A percentile compares a stretch with the other conserved stretches of the same genome.
phyloP scores from a whole-genome alignment of 1,284 basidiomycete genomes.

The Microbotryum silenes-acaulis region DNA sequence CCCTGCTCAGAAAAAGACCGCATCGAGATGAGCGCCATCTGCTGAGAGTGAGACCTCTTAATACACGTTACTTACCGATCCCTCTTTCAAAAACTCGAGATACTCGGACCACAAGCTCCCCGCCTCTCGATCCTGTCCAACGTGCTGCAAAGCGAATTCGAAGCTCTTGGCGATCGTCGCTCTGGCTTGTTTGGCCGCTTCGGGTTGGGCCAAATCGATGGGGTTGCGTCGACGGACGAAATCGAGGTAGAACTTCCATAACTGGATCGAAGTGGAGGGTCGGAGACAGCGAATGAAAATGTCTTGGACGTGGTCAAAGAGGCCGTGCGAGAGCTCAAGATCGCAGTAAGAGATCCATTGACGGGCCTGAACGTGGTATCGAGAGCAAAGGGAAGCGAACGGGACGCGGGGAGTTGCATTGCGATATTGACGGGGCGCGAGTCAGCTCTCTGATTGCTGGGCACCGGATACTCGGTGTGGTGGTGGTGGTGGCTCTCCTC shows the following conservation, averaged over 20 bases:
- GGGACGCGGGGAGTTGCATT: neutral
- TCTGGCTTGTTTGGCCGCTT: conserved; percentile 51
- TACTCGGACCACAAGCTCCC: conserved; percentile 55
- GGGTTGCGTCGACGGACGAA: conserved; percentile 61
- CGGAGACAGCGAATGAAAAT: conserved; percentile 74
- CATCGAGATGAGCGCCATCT: neutral
- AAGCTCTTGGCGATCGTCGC: conserved; percentile 77
- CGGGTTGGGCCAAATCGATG: conserved; percentile 43
- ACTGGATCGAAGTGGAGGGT: conserved; percentile 70
- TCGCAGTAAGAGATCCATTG: conserved; percentile 42
- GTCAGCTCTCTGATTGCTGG: too few relatives aligned
- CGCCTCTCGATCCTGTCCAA: conserved; percentile 61
- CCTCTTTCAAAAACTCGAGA: conserved; percentile 73
- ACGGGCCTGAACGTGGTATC: conserved; percentile 34
- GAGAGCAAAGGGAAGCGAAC: neutral
- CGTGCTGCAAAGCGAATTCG: conserved; percentile 83
- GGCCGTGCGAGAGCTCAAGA: conserved; percentile 63
- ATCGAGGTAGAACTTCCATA: conserved; percentile 77
- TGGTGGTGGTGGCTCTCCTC: too few relatives aligned
- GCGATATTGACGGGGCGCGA: too few relatives aligned
- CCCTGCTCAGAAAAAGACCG: conserved; percentile 44
- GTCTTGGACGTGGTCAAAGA: conserved; percentile 63
- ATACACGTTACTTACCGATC: conserved; percentile 51
- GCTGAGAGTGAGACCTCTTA: too few relatives aligned
- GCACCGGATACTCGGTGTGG: too few relatives aligned